phyloP scores from a whole-genome alignment of 179 eudicot species.

The Carnegiea gigantea region DNA sequence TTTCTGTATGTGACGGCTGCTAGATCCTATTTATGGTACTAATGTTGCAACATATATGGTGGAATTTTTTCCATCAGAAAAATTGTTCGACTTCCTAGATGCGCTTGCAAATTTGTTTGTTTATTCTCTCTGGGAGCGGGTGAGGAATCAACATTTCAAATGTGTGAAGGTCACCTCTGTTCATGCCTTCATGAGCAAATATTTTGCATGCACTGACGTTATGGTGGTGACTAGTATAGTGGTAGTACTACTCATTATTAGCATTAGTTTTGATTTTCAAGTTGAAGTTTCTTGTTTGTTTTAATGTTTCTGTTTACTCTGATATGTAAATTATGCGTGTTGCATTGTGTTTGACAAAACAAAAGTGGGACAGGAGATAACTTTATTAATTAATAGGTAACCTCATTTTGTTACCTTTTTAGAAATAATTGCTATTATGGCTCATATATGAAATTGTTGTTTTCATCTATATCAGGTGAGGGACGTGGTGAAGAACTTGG shows the following conservation, averaged over 20 bases:
- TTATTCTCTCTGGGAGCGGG: not conserved
- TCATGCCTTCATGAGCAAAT: not conserved
- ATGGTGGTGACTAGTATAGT: not conserved
- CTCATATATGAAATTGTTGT: not conserved
- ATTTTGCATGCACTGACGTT: not conserved
- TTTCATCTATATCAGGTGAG: slow-evolving; percentile 57
- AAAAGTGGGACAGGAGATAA: not conserved
- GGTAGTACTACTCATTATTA: not conserved
- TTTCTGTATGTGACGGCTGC: not conserved
- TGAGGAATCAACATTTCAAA: not conserved
- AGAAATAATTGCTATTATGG: not conserved
- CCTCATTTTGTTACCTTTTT: not conserved
- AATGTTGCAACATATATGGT: no score
- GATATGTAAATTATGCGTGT: not conserved
- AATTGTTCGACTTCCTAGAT: not conserved
- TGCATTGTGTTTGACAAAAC: not conserved
- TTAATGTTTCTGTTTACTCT: not conserved
- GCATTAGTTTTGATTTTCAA: not conserved
- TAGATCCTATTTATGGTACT: no score
- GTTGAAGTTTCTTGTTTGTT: slow-evolving; percentile 1
- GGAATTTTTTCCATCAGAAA: not conserved
- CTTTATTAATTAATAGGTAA: not conserved
- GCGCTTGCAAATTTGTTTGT: no score
- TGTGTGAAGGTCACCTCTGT: not conserved
- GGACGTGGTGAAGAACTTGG: slow-evolving; percentile 63